Base-by-base conservation (phyloP, 2,329 filamentous ascomycete species). In the Incumbomyces lentus region DNA sequence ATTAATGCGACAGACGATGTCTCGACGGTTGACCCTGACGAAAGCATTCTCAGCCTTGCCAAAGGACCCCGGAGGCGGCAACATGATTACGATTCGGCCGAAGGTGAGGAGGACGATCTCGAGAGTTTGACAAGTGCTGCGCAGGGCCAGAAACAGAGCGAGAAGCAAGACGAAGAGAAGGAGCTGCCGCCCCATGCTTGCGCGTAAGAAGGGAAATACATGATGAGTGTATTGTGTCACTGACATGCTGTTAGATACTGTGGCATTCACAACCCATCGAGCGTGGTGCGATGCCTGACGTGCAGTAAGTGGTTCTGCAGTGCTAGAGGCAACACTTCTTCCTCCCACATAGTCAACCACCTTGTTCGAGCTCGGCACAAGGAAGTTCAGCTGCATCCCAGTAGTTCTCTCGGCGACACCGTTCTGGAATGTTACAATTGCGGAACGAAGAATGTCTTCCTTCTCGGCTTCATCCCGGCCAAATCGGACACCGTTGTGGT, bases 241-340 rank as follows among this genome's bases (percentile, higher is more conserved):
- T 52, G 30, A 50, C 39, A 52, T 41, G 29, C 38, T 47, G 40
- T 14, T 62, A 92, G 87, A 33, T 95, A 95, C 67, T 98, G 92
- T 64, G 92, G 92, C 49, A 98, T 98, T 54, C 92, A 98, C 70
- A 94, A 93, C 49, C 84, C 92, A 2, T 84, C 84, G 62, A 92
- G 85, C 55, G 93, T 98, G 48, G 92, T 98, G 58, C 96, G 95
- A 69, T 98, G 92, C 62, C 75, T 98, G 51, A 78, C 82, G 50
- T 98, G 92, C 72, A 90, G 79, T 71, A 98, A 96, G 64, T 98
- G 92, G 92, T 98, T 98, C 65, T 98, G 92, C 69, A 96, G 89
- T 67, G 89, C 90, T 50, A 86, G 90, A 60, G 90, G 92, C 56
- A 98, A 95, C 66, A 89, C 89, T 14, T 94, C 86, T 43, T 95